phyloP scores from a whole-genome alignment of 2,329 filamentous ascomycete species.

The Xylariaceae sp. region DNA sequence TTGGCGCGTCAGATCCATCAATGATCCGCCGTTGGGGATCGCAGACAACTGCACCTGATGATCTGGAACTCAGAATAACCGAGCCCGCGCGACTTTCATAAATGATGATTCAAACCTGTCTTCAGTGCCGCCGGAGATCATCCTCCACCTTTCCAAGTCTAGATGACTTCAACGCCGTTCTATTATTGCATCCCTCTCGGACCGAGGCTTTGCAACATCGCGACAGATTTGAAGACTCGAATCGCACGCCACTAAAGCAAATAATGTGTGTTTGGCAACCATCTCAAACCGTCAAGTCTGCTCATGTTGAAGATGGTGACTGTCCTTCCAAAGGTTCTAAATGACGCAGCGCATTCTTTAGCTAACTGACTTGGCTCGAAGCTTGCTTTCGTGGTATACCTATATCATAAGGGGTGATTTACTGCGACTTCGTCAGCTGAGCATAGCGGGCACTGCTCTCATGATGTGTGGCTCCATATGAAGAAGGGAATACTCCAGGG shows the following conservation, averaged over 20 bases:
- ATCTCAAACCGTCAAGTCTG: neutral
- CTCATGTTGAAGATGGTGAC: neutral
- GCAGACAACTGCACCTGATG: neutral
- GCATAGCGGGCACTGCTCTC: neutral
- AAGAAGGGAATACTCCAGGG: too few relatives aligned
- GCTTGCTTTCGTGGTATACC: neutral
- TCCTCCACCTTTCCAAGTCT: constrained; percentile 6
- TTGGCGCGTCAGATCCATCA: constrained; percentile 11
- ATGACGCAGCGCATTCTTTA: neutral
- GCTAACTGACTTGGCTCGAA: neutral
- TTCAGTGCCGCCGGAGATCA: neutral
- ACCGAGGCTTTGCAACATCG: neutral
- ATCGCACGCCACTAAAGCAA: neutral
- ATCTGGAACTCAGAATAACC: neutral
- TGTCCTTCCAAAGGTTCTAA: neutral
- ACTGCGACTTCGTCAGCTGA: neutral
- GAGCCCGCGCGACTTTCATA: neutral
- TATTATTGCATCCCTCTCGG: neutral
- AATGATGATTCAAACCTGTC: neutral
- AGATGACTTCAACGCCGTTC: neutral
- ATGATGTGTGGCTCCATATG: too few relatives aligned
- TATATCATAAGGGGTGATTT: neutral
- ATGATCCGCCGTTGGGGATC: neutral
- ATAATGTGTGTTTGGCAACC: neutral
- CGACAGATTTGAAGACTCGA: neutral